Evolutionary conservation across 176 grass and related monocot genomes (phyloP), one percentile per base, ranked within the genome.

Genomic region (Lolium rigidum): DNA sequence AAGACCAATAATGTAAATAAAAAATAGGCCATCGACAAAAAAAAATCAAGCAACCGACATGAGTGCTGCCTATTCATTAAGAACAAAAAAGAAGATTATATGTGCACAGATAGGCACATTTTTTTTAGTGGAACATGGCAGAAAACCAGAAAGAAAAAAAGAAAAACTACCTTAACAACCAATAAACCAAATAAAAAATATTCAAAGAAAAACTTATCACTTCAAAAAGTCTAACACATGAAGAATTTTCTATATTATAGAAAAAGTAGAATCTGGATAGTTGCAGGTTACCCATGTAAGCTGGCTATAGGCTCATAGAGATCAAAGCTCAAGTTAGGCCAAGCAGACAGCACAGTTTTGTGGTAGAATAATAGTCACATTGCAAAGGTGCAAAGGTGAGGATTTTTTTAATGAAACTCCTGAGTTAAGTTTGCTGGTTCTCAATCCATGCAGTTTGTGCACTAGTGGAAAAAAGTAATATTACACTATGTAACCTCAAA

Each of bases 221-320:
- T 35, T 35, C 31, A 35, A 35, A 35, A 35, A 35, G 31, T 35
- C 31, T 35, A 35, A 35, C 31, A 35, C 9, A 57, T 15, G 4
- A 15, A 44, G 1, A 43, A 79, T 22, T 43, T 79, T 37, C 14
- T 25, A 79, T 17, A 46, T 38, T 44, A n/a, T 46, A 46, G 56
- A 44, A 41, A 69, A 13, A 82, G 63, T 31, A 69, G 31, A 41
- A 35, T 70, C 64, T 69, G 26, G 22, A 65, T 68, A 67, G 16
- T 44, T 67, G 61, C 63, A 67, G 79, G 17, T 66, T 81, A 81
- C 52, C 25, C 48, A 50, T 69, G 31, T 69, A 81, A 54, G 63
- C 46, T 79, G 18, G 26, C 25, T 52, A 69, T 51, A 47, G 9
- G 46, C 46, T 47, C 8, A 47, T 47, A 7, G 46, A 47, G 46